phyloP scores from a whole-genome alignment of 2,329 filamentous ascomycete genomes.

The Claviceps cyperi region DNA sequence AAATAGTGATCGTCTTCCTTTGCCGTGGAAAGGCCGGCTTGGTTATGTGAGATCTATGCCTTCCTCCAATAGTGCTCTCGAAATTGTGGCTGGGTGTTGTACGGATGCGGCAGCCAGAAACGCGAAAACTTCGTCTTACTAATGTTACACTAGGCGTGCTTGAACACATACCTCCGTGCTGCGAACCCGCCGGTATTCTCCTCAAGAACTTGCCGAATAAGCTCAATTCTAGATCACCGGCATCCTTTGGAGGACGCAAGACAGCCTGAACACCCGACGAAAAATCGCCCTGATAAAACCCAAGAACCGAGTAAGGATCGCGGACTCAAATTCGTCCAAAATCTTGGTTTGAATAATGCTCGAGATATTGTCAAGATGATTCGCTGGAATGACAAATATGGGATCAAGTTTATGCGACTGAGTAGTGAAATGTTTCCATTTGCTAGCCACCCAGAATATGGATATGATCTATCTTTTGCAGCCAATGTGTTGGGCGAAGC shows the following conservation, averaged over 20 bases:
- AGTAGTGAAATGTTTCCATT: conserved; percentile 97
- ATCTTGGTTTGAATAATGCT: conserved; percentile 67
- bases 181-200: conserved; percentile 77
- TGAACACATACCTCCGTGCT: conserved; percentile 80
- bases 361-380: conserved; percentile 75
- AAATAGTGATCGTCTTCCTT: conserved; percentile 67
- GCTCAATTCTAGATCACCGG: conserved; percentile 79
- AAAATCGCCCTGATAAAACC: conserved; percentile 69
- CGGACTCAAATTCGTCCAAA: conserved; percentile 61
- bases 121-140: conserved; percentile 4
- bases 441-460: conserved; percentile 74
- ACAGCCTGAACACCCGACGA: conserved; percentile 65
- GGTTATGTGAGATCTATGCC: conserved; percentile 56
- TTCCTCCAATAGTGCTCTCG: not conserved
- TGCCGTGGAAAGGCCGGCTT: conserved; percentile 81
- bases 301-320: conserved; percentile 50
- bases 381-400: conserved; percentile 81
- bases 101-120: not conserved
- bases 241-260: conserved; percentile 64
- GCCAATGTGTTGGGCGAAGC: conserved; percentile 61
- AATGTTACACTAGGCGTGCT: conserved; percentile 46
- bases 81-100: not conserved
- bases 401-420: conserved; percentile 82
- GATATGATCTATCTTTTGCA: conserved; percentile 76
- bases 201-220: conserved; percentile 80